Evolutionary conservation across 495 filamentous ascomycete genomes (phyloP).

Genomic region (Trichoderma gamsii): DNA sequence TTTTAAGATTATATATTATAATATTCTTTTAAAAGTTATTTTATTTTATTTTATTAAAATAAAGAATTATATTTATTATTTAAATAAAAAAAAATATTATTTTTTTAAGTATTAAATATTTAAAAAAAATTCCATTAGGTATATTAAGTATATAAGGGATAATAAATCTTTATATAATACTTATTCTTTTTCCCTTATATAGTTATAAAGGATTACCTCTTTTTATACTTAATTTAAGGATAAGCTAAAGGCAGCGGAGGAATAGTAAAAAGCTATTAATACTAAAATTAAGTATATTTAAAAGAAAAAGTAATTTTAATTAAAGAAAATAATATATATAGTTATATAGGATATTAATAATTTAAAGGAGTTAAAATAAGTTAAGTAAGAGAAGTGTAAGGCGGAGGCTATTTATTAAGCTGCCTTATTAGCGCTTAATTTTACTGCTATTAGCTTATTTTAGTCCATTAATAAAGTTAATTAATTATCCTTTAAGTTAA

Average conservation of each 20-base stretch:
- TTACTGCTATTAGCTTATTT: background rate
- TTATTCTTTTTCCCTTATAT: background rate
- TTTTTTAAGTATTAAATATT: background rate
- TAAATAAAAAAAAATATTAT: background rate
- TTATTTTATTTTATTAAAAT: background rate
- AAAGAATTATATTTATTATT: background rate
- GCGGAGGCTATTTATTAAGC: constrained; percentile 1
- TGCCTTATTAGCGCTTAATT: background rate
- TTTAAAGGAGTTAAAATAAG: constrained; percentile 2
- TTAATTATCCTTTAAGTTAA: background rate
- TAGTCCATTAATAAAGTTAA: background rate
- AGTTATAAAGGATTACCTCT: background rate
- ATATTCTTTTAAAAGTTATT: background rate
- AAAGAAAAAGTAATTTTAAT: background rate
- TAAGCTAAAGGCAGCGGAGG: background rate
- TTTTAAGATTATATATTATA: background rate
- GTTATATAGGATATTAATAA: background rate
- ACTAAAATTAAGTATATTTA: background rate
- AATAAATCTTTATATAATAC: background rate
- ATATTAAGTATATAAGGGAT: background rate
- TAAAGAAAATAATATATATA: background rate
- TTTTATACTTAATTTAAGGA: background rate
- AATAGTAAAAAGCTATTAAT: background rate
- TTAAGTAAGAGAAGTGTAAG: background rate
- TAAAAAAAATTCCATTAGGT: background rate